Evolutionary conservation across 2,329 filamentous ascomycete genomes (phyloP).

Genomic region (Phialemoniopsis sp.): DNA sequence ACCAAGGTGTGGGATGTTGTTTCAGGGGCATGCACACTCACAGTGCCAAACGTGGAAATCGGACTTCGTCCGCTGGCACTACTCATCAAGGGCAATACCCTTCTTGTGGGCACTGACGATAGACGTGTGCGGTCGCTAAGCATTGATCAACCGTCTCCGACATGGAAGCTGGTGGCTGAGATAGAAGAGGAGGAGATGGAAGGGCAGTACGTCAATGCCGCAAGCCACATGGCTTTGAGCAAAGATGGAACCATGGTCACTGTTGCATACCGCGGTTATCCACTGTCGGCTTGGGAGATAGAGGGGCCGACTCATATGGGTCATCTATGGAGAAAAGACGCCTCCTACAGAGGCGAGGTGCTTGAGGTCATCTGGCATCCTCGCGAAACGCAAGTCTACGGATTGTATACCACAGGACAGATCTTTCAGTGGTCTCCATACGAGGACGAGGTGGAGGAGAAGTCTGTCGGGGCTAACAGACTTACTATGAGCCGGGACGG

Average conservation of each 20-base stretch:
- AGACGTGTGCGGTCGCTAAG: no score
- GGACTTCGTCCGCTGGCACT: slow-evolving; percentile 13
- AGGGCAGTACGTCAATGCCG: slow-evolving; percentile 15
- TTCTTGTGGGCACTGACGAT: slow-evolving; percentile 8
- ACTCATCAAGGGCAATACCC: slow-evolving; percentile 7
- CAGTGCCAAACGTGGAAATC: slow-evolving; percentile 12
- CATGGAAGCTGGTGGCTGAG: slow-evolving; percentile 11
- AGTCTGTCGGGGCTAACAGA: slow-evolving; percentile 10
- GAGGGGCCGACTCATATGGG: slow-evolving; percentile 9
- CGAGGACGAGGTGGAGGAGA: slow-evolving; percentile 15
- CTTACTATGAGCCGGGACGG: slow-evolving; percentile 16
- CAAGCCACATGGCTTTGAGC: slow-evolving; percentile 14
- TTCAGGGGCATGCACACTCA: slow-evolving; percentile 12
- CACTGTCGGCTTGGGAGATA: slow-evolving; percentile 17
- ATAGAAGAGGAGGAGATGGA: slow-evolving; percentile 11
- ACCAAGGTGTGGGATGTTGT: slow-evolving; percentile 14
- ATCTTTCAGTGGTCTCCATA: slow-evolving; percentile 26
- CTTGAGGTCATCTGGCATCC: slow-evolving; percentile 18
- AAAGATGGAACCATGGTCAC: slow-evolving; percentile 14
- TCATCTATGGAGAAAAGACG: slow-evolving; percentile 14
- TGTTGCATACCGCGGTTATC: slow-evolving; percentile 17
- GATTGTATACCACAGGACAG: slow-evolving; percentile 19
- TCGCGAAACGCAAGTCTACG: slow-evolving; percentile 17
- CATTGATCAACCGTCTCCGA: slow-evolving; percentile 5
- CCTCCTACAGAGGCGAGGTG: slow-evolving; percentile 12